phyloP scores from a whole-genome alignment of 805 yeast species.

The Priceomyces carsonii region DNA sequence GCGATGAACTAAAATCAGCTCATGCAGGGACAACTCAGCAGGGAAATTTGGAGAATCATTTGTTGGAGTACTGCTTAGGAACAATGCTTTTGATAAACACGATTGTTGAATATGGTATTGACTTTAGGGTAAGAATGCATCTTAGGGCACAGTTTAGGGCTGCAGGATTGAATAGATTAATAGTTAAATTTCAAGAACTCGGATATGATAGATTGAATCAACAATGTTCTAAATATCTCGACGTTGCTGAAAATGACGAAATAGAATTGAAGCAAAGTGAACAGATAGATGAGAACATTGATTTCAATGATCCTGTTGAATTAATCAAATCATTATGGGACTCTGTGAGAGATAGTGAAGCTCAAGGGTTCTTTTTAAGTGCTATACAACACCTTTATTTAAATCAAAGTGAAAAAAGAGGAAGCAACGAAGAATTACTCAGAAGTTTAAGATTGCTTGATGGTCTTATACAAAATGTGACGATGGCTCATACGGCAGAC shows the following conservation, averaged over 20 bases:
- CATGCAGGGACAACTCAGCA: slow-evolving; percentile 36
- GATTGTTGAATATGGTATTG: slow-evolving; percentile 49
- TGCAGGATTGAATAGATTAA: slow-evolving; percentile 54
- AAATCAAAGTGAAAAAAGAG: slow-evolving; percentile 51
- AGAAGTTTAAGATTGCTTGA: slow-evolving; percentile 63
- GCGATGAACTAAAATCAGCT: slow-evolving; percentile 66
- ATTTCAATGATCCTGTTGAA: slow-evolving; percentile 73
- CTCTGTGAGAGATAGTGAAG: slow-evolving; percentile 56
- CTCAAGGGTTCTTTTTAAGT: slow-evolving; percentile 59
- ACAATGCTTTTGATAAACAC: slow-evolving; percentile 73
- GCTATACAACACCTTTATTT: slow-evolving; percentile 68
- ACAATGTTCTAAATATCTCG: slow-evolving; percentile 63
- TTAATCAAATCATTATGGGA: slow-evolving; percentile 60
- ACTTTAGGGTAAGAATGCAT: slow-evolving; percentile 49
- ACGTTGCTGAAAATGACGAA: slow-evolving; percentile 56
- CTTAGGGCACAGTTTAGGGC: slow-evolving; percentile 61
- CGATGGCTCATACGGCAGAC: slow-evolving; percentile 51
- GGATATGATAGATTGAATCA: slow-evolving; percentile 61
- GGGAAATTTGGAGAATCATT: slow-evolving; percentile 57
- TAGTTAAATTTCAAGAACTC: slow-evolving; percentile 52
- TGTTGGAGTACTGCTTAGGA: slow-evolving; percentile 69
- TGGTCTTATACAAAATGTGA: slow-evolving; percentile 63
- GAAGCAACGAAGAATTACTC: slow-evolving; percentile 42
- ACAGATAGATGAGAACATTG: slow-evolving; percentile 42
- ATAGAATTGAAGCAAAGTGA: slow-evolving; percentile 41